phyloP scores from a whole-genome alignment of 768 basidiomycete species.

The Hortiboletus flavorubellus region DNA sequence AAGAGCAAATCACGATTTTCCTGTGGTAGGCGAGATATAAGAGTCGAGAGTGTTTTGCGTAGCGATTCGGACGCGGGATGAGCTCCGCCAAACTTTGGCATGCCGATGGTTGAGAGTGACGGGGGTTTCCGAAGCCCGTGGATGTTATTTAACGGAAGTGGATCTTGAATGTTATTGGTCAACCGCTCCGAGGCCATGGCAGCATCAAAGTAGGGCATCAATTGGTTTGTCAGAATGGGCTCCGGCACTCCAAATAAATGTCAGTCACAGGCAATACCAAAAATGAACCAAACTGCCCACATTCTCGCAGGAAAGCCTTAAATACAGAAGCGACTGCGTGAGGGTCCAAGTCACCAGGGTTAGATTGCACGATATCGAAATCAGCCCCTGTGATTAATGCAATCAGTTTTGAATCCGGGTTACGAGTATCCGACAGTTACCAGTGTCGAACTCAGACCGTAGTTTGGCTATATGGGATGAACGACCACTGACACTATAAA shows the following conservation, averaged over 20 bases:
- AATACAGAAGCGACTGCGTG: slow-evolving; percentile 92
- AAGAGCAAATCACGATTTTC: slow-evolving; percentile 84
- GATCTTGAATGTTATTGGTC: slow-evolving; percentile 27
- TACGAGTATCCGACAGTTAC: slow-evolving; percentile 33
- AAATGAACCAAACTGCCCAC: slow-evolving; percentile 47
- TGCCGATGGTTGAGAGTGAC: slow-evolving; percentile 73
- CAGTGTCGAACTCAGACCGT: slow-evolving; percentile 78
- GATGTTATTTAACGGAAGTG: slow-evolving; percentile 35
- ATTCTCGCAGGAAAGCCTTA: slow-evolving; percentile 88
- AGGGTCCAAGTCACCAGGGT: slow-evolving; percentile 87
- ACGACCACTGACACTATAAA: slow-evolving; percentile 72
- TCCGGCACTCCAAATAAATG: slow-evolving; percentile 66
- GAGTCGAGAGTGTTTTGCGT: slow-evolving; percentile 52
- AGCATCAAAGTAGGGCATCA: slow-evolving; percentile 76
- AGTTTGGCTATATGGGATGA: slow-evolving; percentile 76
- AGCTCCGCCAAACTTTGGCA: slow-evolving; percentile 61
- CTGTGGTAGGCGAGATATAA: slow-evolving; percentile 66
- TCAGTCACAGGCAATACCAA: slow-evolving; percentile 1
- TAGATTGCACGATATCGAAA: slow-evolving; percentile 73
- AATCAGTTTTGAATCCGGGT: slow-evolving; percentile 4
- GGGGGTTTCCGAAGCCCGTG: slow-evolving; percentile 65
- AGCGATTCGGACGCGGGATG: slow-evolving; percentile 60
- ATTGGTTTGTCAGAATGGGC: slow-evolving; percentile 70
- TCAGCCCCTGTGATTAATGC: slow-evolving; percentile 61
- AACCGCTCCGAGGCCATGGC: slow-evolving; percentile 58